A percentile compares a stretch with the other conserved stretches of the same genome.
Conservation (phyloP, 805 yeast genomes). For the Candida awuae region DNA sequence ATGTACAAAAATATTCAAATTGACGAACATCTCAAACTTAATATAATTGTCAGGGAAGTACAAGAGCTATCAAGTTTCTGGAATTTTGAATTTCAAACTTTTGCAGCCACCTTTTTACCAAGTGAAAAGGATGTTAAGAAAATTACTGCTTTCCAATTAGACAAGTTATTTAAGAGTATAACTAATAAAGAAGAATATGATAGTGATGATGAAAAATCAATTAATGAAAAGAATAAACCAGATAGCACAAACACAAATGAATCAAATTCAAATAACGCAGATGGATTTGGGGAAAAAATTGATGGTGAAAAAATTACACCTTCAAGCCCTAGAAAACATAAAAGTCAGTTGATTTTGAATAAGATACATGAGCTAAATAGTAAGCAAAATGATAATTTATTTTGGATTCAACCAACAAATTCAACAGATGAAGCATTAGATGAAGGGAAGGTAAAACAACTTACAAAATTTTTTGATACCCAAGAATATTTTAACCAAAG, state of each 20-base stretch:
- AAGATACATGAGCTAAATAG: constrained; percentile 13
- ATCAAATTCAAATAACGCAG: constrained; percentile 1
- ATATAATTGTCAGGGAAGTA: constrained; percentile 57
- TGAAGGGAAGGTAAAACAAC: constrained; percentile 47
- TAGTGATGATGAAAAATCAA: constrained; percentile 4
- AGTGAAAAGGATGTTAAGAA: constrained; percentile 88
- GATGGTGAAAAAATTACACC: constrained; percentile 14
- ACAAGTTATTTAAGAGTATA: constrained; percentile 54
- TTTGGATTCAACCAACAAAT: constrained; percentile 17
- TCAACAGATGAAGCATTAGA: constrained; percentile 16
- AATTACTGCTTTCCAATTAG: constrained; percentile 81
- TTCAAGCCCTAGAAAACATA: constrained; percentile 17
- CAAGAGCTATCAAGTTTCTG: constrained; percentile 81
- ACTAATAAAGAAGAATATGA: constrained; percentile 15
- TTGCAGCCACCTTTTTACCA: constrained; percentile 74
- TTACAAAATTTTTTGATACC: constrained; percentile 67
- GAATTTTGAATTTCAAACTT: constrained; percentile 76
- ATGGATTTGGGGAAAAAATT: constrained; percentile 9
- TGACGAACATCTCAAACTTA: constrained; percentile 61
- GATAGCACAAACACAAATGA: not conserved
- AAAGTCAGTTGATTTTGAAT: constrained; percentile 12
- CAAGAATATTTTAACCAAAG: constrained; percentile 83
- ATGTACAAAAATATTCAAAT: constrained; percentile 51
- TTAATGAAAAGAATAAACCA: constrained; percentile 1
- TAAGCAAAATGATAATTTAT: constrained; percentile 8